These are phyloP conservation scores for Calamus simplicifolius DNA, from an alignment of 176 grass and related monocot genomes.

Conservation along the genomic window DNA sequence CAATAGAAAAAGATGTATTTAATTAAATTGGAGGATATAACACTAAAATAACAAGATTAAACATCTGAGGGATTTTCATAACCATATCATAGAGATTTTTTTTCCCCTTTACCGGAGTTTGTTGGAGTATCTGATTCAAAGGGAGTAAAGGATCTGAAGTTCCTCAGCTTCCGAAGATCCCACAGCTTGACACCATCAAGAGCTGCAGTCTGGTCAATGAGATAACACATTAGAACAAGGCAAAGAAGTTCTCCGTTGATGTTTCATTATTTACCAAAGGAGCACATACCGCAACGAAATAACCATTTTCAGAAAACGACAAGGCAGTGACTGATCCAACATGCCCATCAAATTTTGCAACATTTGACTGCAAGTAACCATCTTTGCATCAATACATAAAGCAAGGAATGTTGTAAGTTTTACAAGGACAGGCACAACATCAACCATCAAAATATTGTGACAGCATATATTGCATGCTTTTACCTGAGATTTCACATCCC, in stretches of 20 bases:
- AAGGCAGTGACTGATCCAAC: slow-evolving; percentile 79
- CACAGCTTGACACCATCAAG: slow-evolving; percentile 98
- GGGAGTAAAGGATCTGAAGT: slow-evolving; percentile 89
- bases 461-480: neutral
- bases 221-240: slow-evolving; percentile 12
- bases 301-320: slow-evolving; percentile 99
- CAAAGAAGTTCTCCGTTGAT: neutral
- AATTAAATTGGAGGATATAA: too few species aligned
- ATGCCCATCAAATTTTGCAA: slow-evolving; percentile 90
- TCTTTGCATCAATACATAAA: slow-evolving; percentile 22
- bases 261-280: slow-evolving; percentile 6
- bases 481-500: slow-evolving; percentile 99
- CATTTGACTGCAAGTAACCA: slow-evolving; percentile 56
- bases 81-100: neutral
- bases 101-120: slow-evolving; percentile 58
- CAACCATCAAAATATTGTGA: too few species aligned
- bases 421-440: too few species aligned
- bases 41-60: too few species aligned
- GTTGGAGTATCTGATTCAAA: slow-evolving; percentile 86
- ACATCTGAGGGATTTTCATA: too few species aligned
- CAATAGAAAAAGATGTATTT: too few species aligned
- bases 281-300: slow-evolving; percentile 89
- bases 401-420: slow-evolving; percentile 13
- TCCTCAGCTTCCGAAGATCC: slow-evolving; percentile 98
- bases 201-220: slow-evolving; percentile 65